These are phyloP conservation scores for Plasmodium vivax DNA, from an alignment of 169 alveolate genomes.

Conservation along the genomic window DNA sequence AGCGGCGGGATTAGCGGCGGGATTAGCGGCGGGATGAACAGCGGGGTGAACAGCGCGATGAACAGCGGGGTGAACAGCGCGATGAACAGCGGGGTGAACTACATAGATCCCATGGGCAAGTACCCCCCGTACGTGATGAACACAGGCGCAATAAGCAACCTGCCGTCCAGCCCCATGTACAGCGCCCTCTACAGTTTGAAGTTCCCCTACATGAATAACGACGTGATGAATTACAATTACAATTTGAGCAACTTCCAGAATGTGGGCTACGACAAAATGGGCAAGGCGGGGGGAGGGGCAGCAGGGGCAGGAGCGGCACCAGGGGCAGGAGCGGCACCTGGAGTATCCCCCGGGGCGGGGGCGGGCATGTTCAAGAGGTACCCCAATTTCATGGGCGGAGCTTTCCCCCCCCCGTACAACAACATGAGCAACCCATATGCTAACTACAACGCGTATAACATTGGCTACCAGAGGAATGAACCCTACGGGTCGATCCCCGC, in stretches of 20 bases:
- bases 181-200: slow-evolving; percentile 35
- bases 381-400: slow-evolving; percentile 12
- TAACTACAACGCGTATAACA: slow-evolving; percentile 22
- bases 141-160: not conserved
- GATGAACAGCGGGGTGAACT: not conserved
- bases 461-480: slow-evolving; percentile 22
- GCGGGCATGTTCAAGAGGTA: slow-evolving; percentile 25
- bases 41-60: not conserved
- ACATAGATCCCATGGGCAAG: slow-evolving; percentile 21
- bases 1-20: not conserved
- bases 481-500: not conserved
- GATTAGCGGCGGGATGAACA: not conserved
- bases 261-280: slow-evolving; percentile 13
- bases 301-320: not conserved
- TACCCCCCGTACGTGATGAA: slow-evolving; percentile 10
- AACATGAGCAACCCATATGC: slow-evolving; percentile 29
- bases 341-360: too few relatives aligned
- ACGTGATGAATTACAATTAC: slow-evolving; percentile 53
- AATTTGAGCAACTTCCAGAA: slow-evolving; percentile 40
- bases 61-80: not conserved
- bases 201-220: slow-evolving; percentile 51
- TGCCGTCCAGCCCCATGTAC: slow-evolving; percentile 7
- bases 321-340: too few relatives aligned
- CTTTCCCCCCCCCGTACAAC: slow-evolving; percentile 1
- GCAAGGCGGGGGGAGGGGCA: not conserved